phyloP scores from a whole-genome alignment of 2,329 filamentous ascomycete genomes.

The Anisogramma anomala region DNA sequence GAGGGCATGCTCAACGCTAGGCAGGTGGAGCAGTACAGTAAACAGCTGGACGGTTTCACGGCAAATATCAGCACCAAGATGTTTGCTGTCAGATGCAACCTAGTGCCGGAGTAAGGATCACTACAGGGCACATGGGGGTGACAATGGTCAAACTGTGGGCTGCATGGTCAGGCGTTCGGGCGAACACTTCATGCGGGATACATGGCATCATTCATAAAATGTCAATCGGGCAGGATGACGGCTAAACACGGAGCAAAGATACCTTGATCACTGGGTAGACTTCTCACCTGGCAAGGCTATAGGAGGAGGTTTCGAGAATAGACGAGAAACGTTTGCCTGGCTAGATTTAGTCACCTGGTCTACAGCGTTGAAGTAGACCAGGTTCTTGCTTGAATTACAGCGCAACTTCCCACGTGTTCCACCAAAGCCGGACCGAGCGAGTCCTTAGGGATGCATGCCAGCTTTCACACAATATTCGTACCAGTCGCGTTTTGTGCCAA shows the following conservation, averaged over 20 bases:
- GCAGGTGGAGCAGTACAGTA: conserved; percentile 95
- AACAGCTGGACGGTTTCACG: conserved; percentile 93
- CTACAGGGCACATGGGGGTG: background rate
- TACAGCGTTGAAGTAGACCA: too few relatives aligned
- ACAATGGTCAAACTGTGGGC: conserved; percentile 6
- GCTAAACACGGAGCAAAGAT: background rate
- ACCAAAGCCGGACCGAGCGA: too few relatives aligned
- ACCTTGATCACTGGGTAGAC: background rate
- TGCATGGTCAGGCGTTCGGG: conserved; percentile 11
- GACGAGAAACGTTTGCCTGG: background rate
- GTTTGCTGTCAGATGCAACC: conserved; percentile 78
- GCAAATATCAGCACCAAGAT: conserved; percentile 89
- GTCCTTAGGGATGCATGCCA: too few relatives aligned
- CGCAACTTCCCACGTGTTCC: too few relatives aligned
- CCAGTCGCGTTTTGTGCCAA: too few relatives aligned
- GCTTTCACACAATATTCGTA: too few relatives aligned
- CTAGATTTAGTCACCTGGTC: too few relatives aligned
- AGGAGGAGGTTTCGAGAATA: background rate
- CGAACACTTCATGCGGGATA: conserved; percentile 2
- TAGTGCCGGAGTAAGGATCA: conserved; percentile 41
- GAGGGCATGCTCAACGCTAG: conserved; percentile 90
- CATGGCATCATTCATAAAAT: background rate
- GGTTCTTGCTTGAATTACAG: too few relatives aligned
- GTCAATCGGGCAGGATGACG: background rate
- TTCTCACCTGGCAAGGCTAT: background rate